Percentiles rank a stretch among this genome's conserved stretches.
Conservation (phyloP, 495 filamentous ascomycete genomes). For the Aspergillus conjunctus region DNA sequence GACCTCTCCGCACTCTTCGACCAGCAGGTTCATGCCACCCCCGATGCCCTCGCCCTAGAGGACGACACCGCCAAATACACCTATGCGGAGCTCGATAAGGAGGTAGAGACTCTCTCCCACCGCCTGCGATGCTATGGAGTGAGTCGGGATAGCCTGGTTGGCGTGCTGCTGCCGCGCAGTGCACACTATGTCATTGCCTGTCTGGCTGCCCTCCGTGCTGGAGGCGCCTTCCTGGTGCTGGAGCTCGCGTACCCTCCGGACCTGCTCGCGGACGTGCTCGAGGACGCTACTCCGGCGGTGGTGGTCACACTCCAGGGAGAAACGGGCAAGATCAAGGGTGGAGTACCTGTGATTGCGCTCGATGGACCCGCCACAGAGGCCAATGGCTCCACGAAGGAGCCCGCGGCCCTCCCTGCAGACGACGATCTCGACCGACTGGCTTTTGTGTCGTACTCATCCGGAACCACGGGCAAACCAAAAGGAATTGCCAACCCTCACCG, state of each 20-base stretch:
- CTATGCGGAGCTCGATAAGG: conserved; percentile 61
- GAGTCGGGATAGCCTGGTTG: conserved; percentile 62
- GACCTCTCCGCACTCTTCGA: conserved; percentile 63
- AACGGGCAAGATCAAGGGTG: conserved; percentile 56
- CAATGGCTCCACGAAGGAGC: conserved; percentile 41
- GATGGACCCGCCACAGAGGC: conserved; percentile 46
- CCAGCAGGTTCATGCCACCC: conserved; percentile 59
- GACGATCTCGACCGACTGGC: conserved; percentile 65
- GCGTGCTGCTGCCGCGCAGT: conserved; percentile 65
- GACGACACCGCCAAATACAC: conserved; percentile 58
- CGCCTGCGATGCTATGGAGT: conserved; percentile 61
- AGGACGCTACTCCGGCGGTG: conserved; percentile 63
- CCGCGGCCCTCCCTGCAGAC: conserved; percentile 50
- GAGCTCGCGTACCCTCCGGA: conserved; percentile 69
- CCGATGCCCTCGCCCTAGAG: conserved; percentile 62
- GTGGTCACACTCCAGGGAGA: conserved; percentile 60
- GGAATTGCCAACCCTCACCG: conserved; percentile 70
- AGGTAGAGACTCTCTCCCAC: conserved; percentile 54
- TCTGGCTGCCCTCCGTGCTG: conserved; percentile 65
- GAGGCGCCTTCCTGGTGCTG: conserved; percentile 69
- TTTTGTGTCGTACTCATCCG: conserved; percentile 68
- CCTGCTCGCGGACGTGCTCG: conserved; percentile 65
- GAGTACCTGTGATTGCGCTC: conserved; percentile 56
- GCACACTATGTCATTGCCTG: conserved; percentile 72
- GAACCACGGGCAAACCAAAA: conserved; percentile 69